phyloP scores from a whole-genome alignment of 345 rosid genomes.

The Aethionema arabicum region DNA sequence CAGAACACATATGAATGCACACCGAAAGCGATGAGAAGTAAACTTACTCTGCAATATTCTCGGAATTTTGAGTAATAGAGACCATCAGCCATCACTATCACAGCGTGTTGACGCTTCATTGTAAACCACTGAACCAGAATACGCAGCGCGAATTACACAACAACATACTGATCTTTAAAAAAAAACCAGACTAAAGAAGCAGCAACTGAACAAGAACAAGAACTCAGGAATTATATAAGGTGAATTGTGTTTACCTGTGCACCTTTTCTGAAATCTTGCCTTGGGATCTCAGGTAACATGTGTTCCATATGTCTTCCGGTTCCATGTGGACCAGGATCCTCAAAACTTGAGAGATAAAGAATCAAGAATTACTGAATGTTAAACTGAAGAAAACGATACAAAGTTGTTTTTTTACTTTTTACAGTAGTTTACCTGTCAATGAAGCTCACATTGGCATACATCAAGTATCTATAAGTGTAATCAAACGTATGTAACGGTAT shows the following conservation, averaged over 20 bases:
- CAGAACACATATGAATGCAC: neutral
- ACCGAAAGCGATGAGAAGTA: too few species aligned
- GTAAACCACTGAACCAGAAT: conserved; percentile 87
- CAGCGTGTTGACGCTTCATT: conserved; percentile 95
- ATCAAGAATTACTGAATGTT: conserved; percentile 6
- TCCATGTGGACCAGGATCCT: conserved; percentile 97
- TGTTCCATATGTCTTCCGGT: conserved; percentile 95
- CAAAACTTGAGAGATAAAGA: conserved; percentile 58
- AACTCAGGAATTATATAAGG: conserved; percentile 4
- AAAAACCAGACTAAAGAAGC: conserved; percentile 16
- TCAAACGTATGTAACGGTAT: conserved; percentile 89
- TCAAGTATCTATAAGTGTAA: conserved; percentile 78
- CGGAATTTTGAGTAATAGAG: conserved; percentile 91
- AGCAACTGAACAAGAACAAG: neutral
- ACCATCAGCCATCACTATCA: conserved; percentile 85
- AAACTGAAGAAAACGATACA: neutral
- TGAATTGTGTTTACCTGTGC: conserved; percentile 68
- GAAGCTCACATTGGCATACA: conserved; percentile 81
- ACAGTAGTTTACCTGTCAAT: conserved; percentile 68
- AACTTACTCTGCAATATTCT: conserved; percentile 81
- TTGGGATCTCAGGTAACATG: conserved; percentile 90
- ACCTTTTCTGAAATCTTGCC: conserved; percentile 94
- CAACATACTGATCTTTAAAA: conserved; percentile 10
- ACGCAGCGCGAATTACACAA: neutral
- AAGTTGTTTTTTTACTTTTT: neutral